Evolutionary conservation across 768 basidiomycete species (phyloP).

Genomic region (Mrakia frigida): DNA sequence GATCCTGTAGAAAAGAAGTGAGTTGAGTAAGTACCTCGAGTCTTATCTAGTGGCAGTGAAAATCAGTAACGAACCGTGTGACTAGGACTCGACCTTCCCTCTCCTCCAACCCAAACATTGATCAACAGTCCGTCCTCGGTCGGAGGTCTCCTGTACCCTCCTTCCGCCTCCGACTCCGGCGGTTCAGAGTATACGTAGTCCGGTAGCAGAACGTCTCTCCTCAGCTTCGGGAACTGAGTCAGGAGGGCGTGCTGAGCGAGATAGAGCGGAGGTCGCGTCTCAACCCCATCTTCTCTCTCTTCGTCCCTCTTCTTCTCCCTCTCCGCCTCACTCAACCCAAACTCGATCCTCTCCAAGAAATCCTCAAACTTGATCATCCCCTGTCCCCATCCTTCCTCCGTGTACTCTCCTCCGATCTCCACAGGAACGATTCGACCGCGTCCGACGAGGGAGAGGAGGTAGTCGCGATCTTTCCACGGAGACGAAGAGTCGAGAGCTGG

Average conservation of each 20-base stretch:
- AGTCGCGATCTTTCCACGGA: conserved; percentile 53
- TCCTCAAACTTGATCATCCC: conserved; percentile 67
- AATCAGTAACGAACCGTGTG: conserved; percentile 72
- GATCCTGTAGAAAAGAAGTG: conserved; percentile 58
- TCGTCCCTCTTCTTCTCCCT: conserved; percentile 4
- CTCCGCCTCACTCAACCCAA: conserved; percentile 18
- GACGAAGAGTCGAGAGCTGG: conserved; percentile 51
- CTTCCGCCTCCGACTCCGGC: conserved; percentile 44
- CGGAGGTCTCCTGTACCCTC: conserved; percentile 57
- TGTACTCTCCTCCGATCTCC: conserved; percentile 81
- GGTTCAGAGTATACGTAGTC: conserved; percentile 77
- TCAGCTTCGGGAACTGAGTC: conserved; percentile 72
- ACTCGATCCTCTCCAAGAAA: conserved; percentile 56
- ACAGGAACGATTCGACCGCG: conserved; percentile 81
- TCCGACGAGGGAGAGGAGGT: conserved; percentile 67
- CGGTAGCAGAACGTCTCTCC: conserved; percentile 71
- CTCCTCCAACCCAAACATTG: conserved; percentile 44
- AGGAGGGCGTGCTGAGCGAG: conserved; percentile 88
- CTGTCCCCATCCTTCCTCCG: conserved; percentile 73
- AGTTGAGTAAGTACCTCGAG: conserved; percentile 23
- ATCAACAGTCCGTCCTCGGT: conserved; percentile 50
- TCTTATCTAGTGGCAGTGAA: too few species aligned
- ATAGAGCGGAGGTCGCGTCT: conserved; percentile 52
- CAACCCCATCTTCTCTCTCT: conserved; percentile 28
- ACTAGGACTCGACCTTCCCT: conserved; percentile 70